Conservation (phyloP, 768 basidiomycete genomes). For the Butyriboletus loyo region DNA sequence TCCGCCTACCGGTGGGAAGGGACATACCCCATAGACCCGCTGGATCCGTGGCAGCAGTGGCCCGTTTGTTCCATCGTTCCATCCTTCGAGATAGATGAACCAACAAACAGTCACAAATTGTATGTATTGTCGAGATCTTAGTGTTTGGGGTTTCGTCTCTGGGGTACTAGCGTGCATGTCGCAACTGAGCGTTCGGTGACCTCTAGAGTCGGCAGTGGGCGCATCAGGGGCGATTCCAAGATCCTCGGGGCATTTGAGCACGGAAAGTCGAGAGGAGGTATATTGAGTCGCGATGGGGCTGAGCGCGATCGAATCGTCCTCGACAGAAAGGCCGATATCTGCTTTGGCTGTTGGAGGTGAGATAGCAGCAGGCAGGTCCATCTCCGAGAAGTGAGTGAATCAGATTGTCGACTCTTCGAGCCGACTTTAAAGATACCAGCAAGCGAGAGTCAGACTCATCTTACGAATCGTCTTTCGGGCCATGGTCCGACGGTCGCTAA, state of each 20-base stretch:
- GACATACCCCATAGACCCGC: conserved; percentile 44
- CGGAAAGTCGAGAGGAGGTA: background rate
- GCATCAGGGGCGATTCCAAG: background rate
- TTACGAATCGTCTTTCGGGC: conserved; percentile 1
- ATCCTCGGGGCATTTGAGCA: conserved; percentile 1
- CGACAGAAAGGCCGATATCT: background rate
- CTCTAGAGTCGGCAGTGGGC: background rate
- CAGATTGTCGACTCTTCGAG: background rate
- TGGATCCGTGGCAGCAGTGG: conserved; percentile 75
- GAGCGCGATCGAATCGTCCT: conserved; percentile 1
- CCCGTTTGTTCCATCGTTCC: conserved; percentile 76
- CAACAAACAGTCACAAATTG: conserved; percentile 58
- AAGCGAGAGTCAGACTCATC: background rate
- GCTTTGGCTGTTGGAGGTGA: background rate
- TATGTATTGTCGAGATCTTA: conserved; percentile 27
- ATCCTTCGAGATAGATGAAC: conserved; percentile 61
- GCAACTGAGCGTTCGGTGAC: background rate
- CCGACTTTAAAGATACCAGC: background rate
- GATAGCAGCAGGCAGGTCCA: background rate
- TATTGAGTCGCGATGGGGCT: background rate
- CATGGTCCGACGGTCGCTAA: background rate
- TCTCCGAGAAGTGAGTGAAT: background rate
- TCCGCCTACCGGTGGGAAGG: background rate
- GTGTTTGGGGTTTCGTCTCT: conserved; percentile 2
- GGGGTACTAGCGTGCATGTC: background rate